Base-by-base conservation (phyloP, 148 eudicot genomes). In the Chenopodium suecicum region DNA sequence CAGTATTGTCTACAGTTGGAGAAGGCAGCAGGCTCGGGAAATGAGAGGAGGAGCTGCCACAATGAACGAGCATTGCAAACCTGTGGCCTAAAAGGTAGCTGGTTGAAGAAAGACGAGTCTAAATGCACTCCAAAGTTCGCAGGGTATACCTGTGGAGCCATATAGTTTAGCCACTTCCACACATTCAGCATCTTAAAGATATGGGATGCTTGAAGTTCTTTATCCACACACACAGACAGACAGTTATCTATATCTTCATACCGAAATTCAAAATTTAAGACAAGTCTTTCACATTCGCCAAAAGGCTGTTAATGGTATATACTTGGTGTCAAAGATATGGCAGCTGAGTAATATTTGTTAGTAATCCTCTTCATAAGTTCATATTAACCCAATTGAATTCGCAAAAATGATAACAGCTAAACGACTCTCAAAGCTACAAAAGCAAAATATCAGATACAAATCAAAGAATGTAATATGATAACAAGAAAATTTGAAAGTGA, bases 1-100 rank as follows among this genome's bases (percentile, higher is more conserved):
- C 83, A 74, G 9, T 90, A 82, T 50, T 90, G 93, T 79, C 29
- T 70, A 52, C 82, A 72, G 79, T 62, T 89, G 78, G 87, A 82
- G 73, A 83, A 80, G 64, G 88, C 85, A 63, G 77, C 77, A 16
- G 80, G 34, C 7, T 25, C 70, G 19, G 78, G 46, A 4, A 27
- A 17, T 9, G 73, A 79, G 27, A 78, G 65, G 8, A 52, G 76
- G 27, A 80, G 52, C 72, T 70, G 65, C 81, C 86, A 73, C 47
- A 78, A 84, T n/a, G 82, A 83, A 37, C 77, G 79, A 9, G 73
- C 88, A 3, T 60, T 66, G 56, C 83, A 20, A 48, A 50, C 79
- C 41, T 87, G 84, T 50, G 86, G 81, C 25, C 52, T 82, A 16
- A 80, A 66, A 65, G 78, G 85, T 47, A 68, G 84, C 75, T 83